Percentiles rank a stretch among this genome's conserved stretches.
phyloP scores from a whole-genome alignment of 140 eudicot genomes.

The Oenanthe javanica region DNA sequence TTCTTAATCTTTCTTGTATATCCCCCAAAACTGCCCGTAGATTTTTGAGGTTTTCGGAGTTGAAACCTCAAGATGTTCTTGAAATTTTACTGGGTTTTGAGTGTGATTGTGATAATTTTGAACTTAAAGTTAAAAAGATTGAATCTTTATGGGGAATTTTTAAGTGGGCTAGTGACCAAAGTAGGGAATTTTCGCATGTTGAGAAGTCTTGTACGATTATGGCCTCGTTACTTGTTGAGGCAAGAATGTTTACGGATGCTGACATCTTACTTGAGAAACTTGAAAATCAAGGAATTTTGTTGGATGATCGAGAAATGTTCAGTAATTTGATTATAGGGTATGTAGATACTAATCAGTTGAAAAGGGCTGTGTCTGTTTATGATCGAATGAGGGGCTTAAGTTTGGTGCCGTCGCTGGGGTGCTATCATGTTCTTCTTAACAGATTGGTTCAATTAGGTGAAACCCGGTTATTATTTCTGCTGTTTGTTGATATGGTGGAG shows the following conservation, averaged over 20 bases:
- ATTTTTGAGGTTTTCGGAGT: conserved; percentile 38
- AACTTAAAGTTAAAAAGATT: conserved; percentile 42
- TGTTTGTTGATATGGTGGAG: conserved; percentile 43
- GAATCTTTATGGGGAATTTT: conserved; percentile 66
- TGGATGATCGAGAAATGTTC: conserved; percentile 51
- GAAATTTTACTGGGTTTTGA: conserved; percentile 55
- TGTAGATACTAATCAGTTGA: conserved; percentile 41
- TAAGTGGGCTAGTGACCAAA: conserved; percentile 46
- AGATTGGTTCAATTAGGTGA: conserved; percentile 41
- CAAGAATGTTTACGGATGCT: conserved; percentile 52
- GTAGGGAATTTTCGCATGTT: conserved; percentile 43
- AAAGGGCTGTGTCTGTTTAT: conserved; percentile 34
- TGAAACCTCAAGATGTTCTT: conserved; percentile 55
- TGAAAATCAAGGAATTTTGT: conserved; percentile 45
- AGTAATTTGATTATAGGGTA: conserved; percentile 59
- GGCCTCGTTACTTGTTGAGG: conserved; percentile 55
- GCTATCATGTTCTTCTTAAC: conserved; percentile 38
- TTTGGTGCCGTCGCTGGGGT: conserved; percentile 41
- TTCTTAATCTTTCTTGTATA: conserved; percentile 37
- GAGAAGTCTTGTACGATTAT: conserved; percentile 54
- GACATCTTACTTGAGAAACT: conserved; percentile 43
- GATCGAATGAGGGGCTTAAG: conserved; percentile 47
- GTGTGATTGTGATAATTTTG: conserved; percentile 23
- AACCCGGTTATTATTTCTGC: conserved; percentile 23
- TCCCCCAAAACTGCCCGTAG: conserved; percentile 56